Base-by-base conservation (phyloP, 352 stramenopile species). In the Phytophthora pinifolia region DNA sequence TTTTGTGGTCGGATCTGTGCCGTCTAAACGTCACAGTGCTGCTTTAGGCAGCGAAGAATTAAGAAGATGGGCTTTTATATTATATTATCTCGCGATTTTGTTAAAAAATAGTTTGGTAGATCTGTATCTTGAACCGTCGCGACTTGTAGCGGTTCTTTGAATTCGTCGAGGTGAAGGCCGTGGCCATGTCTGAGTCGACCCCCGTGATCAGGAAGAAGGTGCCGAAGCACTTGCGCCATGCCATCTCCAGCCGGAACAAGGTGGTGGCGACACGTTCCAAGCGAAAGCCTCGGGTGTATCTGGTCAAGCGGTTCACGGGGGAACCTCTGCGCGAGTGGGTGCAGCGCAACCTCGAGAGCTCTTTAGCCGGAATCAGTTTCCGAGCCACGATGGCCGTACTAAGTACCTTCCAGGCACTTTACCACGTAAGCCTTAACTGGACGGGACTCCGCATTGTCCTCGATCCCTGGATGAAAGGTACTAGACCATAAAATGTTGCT, bases 311-410 rank as follows among this genome's bases (percentile, higher is more conserved):
- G 29, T 60, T 66, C 20, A 56, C 62, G 1, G 80, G 67, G 12
- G 83, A 92, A 46, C 59, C 59, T 2, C 41, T 83, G 12, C 79
- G 76, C 14, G 74, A 86, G 37, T 92, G 77, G 76, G 65, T 88
- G 41, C 78, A 88, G 25, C 78, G 83, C 35, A 92, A 88, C 39
- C 73, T 90, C 9, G 77, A 89, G 57, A 81, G 80, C 30, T 86
- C 79, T 25, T 72, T 76, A 9, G 70, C 64, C 5, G 79, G 72
- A 12, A 84, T 52, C 42, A 31, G 69, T 30, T 59, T 82, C 20
- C 65, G 79, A 13, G 32, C 55, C 2, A 42, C 62, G 6, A 84
- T 87, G 63, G 73, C 74, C 6, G 30, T 80, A 8, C 53, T 89
- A 8, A 88, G 79, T 51, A 57, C 82, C 5, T 87, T 86, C 29